Conservation (phyloP, 176 grass and related monocot species). For the Calamus simplicifolius region DNA sequence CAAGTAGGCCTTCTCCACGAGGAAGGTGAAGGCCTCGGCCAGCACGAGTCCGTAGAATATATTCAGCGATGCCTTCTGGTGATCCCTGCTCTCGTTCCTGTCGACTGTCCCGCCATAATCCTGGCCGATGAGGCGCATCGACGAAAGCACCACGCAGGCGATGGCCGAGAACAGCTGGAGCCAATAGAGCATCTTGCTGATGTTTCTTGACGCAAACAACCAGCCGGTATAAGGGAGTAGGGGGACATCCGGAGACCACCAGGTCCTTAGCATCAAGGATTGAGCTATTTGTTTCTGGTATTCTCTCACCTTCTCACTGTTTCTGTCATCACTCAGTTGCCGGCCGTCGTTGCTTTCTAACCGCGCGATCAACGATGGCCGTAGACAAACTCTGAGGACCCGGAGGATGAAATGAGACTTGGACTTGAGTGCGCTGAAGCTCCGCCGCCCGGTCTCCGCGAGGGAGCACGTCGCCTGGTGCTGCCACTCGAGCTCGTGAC, state of each 20-base stretch:
- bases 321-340: constrained; percentile 1
- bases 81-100: too few species aligned
- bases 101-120: constrained; percentile 5
- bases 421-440: constrained; percentile 2
- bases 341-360: neutral
- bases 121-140: constrained; percentile 29
- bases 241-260: constrained; percentile 35
- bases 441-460: neutral
- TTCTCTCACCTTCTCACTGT: constrained; percentile 1
- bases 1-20: too few species aligned
- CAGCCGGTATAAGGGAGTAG: constrained; percentile 45
- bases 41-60: too few species aligned
- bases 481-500: constrained; percentile 42
- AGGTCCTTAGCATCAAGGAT: constrained; percentile 4
- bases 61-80: too few species aligned
- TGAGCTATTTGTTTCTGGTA: constrained; percentile 17
- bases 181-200: constrained; percentile 26
- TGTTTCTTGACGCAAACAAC: constrained; percentile 42
- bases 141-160: constrained; percentile 39
- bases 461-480: constrained; percentile 20
- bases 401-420: constrained; percentile 34
- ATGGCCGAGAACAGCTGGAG: constrained; percentile 47
- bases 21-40: too few species aligned
- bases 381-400: neutral
- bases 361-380: constrained; percentile 7